Percentiles rank a stretch among this genome's conserved stretches.
phyloP scores from a whole-genome alignment of 2,329 filamentous ascomycete genomes.

The Parasarocladium wereldwijsianum region DNA sequence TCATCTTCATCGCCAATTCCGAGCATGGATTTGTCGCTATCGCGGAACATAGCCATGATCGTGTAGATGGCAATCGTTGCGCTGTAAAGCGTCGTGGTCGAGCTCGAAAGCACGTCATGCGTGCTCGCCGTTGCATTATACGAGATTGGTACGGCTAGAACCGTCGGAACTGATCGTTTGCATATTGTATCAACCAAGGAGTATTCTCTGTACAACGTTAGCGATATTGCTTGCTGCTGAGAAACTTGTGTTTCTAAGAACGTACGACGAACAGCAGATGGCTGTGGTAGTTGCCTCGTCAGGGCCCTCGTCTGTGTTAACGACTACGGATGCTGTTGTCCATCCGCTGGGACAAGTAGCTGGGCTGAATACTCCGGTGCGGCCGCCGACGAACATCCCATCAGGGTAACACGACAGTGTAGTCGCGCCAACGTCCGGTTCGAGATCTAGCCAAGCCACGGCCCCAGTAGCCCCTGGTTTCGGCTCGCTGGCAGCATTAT shows the following conservation, averaged over 20 bases:
- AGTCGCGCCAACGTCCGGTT: conserved; percentile 19
- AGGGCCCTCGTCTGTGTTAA: conserved; percentile 14
- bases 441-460: conserved; percentile 22
- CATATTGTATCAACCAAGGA: conserved; percentile 18
- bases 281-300: conserved; percentile 21
- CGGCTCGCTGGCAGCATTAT: conserved; percentile 14
- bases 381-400: conserved; percentile 21
- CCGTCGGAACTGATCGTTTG: conserved; percentile 19
- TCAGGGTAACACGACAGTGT: conserved; percentile 25
- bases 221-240: no score
- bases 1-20: conserved; percentile 19
- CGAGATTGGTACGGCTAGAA: conserved; percentile 20
- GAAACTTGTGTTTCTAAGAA: no score
- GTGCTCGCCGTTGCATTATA: conserved; percentile 20
- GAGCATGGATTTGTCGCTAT: conserved; percentile 18
- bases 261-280: conserved; percentile 26
- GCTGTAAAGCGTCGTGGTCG: conserved; percentile 21
- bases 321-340: conserved; percentile 20
- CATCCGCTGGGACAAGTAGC: conserved; percentile 24
- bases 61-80: conserved; percentile 22
- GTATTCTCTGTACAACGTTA: conserved; percentile 16
- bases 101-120: conserved; percentile 18
- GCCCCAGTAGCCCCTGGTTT: conserved; percentile 12
- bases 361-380: conserved; percentile 24
- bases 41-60: conserved; percentile 21